Base-by-base conservation (phyloP, 768 basidiomycete species). In the Suillus bovinus region DNA sequence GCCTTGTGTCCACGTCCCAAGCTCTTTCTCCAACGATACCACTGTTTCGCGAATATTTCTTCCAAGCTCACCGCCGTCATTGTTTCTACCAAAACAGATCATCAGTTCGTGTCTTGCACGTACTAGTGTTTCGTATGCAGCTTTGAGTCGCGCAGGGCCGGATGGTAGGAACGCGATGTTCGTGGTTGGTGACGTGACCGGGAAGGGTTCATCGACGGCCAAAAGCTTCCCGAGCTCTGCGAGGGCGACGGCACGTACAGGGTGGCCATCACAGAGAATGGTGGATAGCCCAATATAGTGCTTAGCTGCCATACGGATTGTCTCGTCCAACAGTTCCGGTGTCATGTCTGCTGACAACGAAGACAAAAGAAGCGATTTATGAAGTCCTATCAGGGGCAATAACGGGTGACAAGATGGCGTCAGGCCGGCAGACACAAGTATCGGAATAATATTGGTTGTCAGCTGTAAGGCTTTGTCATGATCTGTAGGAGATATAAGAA, bases 171-270 rank as follows among this genome's bases (percentile, higher is more conserved):
- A 91, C 0, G 70, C 42, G 17, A 67, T 61, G 14, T 61, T 64
- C 31, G 64, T 46, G 33, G 62, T 22, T 38, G 70, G 20, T 67
- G 64, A 49, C 16, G 66, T 63, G 2, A 71, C 72, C 4, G 86
- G 83, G 4, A 75, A 72, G 0, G 86, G 87, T 69, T 93, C 91
- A 67, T 94, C 91, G 0, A 94, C 89, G 0, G 85, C 84, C 7
- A 95, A 79, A 8, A 94, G 76, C 75, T 94, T 95, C 0, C 91
- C 93, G 7, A 93, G 79, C 71, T 96, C 94, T 3, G 88, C 86
- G 9, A 89, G 76, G 5, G 90, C 86, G 27, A 96, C 77, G 0
- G 85, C 92, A 1, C 91, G 82, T 1, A 90, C 82, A 0, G 95
- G 94, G 71, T 96, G 94, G 2, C 90, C 90, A 11, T 78, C 72